Conservation (phyloP, 2,329 filamentous ascomycete species). For the Sarocladium oryzae region DNA sequence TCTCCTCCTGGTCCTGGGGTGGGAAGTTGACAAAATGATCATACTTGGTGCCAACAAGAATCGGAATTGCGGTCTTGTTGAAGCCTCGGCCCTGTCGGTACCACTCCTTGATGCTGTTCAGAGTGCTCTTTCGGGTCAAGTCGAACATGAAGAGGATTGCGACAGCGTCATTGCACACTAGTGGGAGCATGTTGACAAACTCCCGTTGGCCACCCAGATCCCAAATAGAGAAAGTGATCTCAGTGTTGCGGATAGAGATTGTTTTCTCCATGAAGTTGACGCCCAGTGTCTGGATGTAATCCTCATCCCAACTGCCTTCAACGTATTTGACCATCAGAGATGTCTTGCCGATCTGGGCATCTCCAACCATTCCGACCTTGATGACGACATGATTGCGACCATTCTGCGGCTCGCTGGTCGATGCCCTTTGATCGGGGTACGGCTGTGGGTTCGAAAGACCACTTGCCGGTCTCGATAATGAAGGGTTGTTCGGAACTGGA, state of each 20-base stretch:
- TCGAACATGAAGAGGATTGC: constrained; percentile 99
- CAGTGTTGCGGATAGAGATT: constrained; percentile 97
- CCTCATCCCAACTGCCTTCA: constrained; percentile 98
- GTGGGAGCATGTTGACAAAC: constrained; percentile 98
- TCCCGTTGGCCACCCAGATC: constrained; percentile 95
- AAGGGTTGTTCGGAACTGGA: constrained; percentile 30
- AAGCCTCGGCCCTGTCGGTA: constrained; percentile 95
- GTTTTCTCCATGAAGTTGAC: constrained; percentile 99
- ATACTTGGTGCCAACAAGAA: constrained; percentile 95
- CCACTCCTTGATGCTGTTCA: constrained; percentile 99
- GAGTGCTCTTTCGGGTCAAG: constrained; percentile 90
- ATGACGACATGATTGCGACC: constrained; percentile 78
- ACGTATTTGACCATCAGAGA: constrained; percentile 99
- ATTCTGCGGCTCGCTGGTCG: constrained; percentile 31
- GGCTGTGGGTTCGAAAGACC: constrained; percentile 42
- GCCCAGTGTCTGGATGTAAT: constrained; percentile 97
- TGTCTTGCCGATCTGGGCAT: constrained; percentile 98
- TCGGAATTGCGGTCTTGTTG: constrained; percentile 99
- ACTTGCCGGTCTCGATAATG: constrained; percentile 49
- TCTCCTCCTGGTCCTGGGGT: constrained; percentile 95
- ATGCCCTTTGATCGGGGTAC: constrained; percentile 40
- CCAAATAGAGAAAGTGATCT: constrained; percentile 99
- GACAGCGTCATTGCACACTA: constrained; percentile 99
- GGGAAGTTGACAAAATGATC: constrained; percentile 99
- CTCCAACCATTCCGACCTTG: constrained; percentile 99